Evolutionary conservation across 169 alveolate species (phyloP), one percentile per base, ranked within the genome.

Genomic region (Pseudocohnilembus persalinus): DNA sequence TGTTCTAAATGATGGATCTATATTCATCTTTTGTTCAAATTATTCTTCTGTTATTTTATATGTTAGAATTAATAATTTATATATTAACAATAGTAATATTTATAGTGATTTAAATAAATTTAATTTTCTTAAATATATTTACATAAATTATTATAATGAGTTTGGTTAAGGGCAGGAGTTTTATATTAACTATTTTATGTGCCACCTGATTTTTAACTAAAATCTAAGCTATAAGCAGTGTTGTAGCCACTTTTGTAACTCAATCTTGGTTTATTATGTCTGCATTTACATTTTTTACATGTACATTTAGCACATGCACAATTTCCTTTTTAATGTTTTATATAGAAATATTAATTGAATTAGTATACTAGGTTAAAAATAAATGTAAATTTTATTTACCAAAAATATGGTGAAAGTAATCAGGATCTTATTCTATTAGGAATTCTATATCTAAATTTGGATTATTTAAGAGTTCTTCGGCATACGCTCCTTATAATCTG

Each of bases 221-320:
- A 79, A 79, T 64, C 35, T 0, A 26, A n/a, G 49, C 35, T 31
- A 79, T 79, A 79, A 49, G 63, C 63, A 28, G 84, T 79, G 11
- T 27, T 79, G 28, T 49, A 49, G 25, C 84, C 84, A 79, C 64
- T 79, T 63, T 72, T 35, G 49, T 79, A 79, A 63, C 31, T 63
- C 20, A 79, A 33, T 79, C 63, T 79, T 27, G 49, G 35, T 64
- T 72, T 79, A 1, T 72, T 30, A 63, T 79, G 76, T 29, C 29
- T 0, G 63, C 84, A 79, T 63, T 72, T 79, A 35, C 84, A 79
- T 29, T 73, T 79, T 28, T 73, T 73, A 63, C 84, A 79, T 0
- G 74, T 79, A 35, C 84, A 79, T 79, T 79, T 79, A 20, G 31
- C 32, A 32, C 84, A 79, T n/a, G 84, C 84, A 79, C 84, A 79